Conservation (phyloP, 352 stramenopile species). For the Globisporangium alternatum region DNA sequence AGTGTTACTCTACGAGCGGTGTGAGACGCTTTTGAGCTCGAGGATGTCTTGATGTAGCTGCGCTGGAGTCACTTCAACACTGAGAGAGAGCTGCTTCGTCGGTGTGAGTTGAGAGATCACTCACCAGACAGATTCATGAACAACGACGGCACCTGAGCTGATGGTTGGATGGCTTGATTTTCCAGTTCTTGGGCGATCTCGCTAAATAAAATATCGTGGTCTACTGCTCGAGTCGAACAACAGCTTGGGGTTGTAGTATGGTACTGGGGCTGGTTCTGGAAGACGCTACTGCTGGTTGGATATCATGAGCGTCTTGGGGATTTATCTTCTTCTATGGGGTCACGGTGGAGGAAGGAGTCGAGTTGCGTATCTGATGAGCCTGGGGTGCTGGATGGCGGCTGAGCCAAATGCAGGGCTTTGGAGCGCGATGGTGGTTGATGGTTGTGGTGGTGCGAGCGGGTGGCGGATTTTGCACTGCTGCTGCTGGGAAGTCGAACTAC, state of each 20-base stretch:
- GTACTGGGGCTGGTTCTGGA: conserved; percentile 11
- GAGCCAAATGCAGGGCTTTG: neutral
- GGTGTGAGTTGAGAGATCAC: no score
- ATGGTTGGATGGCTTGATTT: neutral
- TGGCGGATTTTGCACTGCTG: neutral
- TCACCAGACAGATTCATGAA: neutral
- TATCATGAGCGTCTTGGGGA: conserved; percentile 1
- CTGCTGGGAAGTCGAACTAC: conserved; percentile 6
- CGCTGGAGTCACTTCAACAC: neutral
- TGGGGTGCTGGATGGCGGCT: neutral
- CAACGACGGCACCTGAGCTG: neutral
- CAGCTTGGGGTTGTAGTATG: neutral
- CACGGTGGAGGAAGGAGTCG: neutral
- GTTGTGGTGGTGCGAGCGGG: neutral
- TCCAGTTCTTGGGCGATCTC: neutral
- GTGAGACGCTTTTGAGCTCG: neutral
- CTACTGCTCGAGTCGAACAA: conserved; percentile 3
- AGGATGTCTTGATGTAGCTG: neutral
- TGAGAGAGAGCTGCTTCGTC: no score
- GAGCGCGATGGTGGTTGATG: neutral
- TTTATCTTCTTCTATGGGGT: conserved; percentile 7
- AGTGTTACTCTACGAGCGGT: neutral
- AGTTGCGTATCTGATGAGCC: neutral
- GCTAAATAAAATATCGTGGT: conserved; percentile 14
- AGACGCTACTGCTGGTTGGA: conserved; percentile 1